Conservation (phyloP, 805 yeast species). For the Grigorovia transvaalensis region DNA sequence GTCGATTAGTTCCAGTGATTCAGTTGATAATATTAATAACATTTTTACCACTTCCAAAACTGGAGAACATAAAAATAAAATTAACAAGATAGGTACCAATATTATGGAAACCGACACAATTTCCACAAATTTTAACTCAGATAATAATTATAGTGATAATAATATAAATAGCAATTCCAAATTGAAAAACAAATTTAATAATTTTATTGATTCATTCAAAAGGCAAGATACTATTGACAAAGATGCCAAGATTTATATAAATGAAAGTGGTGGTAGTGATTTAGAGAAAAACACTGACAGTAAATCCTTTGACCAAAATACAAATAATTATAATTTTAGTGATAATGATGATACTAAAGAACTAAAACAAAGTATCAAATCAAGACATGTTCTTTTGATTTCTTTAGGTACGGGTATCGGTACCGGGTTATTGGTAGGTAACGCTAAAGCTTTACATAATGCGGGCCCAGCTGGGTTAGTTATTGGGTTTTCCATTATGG, state of each 20-base stretch:
- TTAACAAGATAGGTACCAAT: not conserved
- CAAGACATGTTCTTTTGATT: constrained; percentile 62
- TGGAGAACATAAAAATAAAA: not conserved
- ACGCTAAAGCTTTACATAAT: constrained; percentile 44
- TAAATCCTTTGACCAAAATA: not conserved
- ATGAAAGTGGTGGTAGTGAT: not conserved
- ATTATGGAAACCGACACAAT: not conserved
- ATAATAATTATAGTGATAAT: not conserved
- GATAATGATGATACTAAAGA: constrained; percentile 19
- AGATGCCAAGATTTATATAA: not conserved
- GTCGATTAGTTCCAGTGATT: not conserved
- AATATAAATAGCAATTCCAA: constrained; percentile 13
- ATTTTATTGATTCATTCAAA: constrained; percentile 15
- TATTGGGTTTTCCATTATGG: constrained; percentile 50
- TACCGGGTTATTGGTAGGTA: constrained; percentile 64
- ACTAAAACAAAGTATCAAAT: constrained; percentile 16
- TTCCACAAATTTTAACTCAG: not conserved
- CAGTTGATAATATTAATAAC: not conserved
- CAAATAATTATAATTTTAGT: not conserved
- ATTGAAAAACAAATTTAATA: not conserved
- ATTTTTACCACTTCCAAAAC: not conserved
- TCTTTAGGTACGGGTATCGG: constrained; percentile 71
- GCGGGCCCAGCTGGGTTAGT: constrained; percentile 60
- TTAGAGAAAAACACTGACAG: not conserved
- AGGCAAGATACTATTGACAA: constrained; percentile 5